Evolutionary conservation across 371 early-diverging fungal genomes (phyloP), one percentile per base, ranked within the genome.

Genomic region (Fennellomyces sp.): DNA sequence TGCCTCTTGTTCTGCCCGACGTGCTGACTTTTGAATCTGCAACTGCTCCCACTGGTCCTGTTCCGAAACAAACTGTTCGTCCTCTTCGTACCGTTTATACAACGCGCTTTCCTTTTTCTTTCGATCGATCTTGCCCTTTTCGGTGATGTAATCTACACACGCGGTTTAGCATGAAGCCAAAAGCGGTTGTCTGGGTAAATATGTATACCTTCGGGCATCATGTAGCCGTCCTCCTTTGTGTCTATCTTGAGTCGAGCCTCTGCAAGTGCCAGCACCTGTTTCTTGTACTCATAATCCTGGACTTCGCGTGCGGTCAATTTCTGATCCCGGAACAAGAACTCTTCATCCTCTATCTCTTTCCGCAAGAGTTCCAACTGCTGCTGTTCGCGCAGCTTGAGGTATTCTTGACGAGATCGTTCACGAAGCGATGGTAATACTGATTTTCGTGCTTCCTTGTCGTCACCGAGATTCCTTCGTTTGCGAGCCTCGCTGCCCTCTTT

Each of bases 41-140:
- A 87, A 85, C 59, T 88, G 86, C 72, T 98, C 98, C 97, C 97
- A 97, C 56, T 89, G 86, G 49, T 94, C 93, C 71, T 96, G 96
- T 66, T 98, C 99, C 0, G 91, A 85, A n/a, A 94, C 84, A 66
- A 92, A 90, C 21, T 81, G 80, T 29, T 80, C 81, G 21, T 84
- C 85, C 30, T 97, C 95, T 71, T 95, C 88, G 68, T 98, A 97
- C 17, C 99, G 84, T 63, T 82, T 78, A 70, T 94, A 95, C 12
- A 97, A 74, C 2, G 89, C 94, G 8, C 85, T 82, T 51, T 95
- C 93, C 64, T 94, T 93, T 77, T 92, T 94, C 60, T 97, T 94
- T 36, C 87, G 86, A 65, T 97, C 95, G 39, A 97, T 88, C 63
- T 95, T 94, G 50, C 97, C 97, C 72, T 96, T 94, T 63, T 97